Percentiles rank a stretch among this genome's conserved stretches.
phyloP scores from a whole-genome alignment of 2,329 filamentous ascomycete species.

The Fusarium temperatum region DNA sequence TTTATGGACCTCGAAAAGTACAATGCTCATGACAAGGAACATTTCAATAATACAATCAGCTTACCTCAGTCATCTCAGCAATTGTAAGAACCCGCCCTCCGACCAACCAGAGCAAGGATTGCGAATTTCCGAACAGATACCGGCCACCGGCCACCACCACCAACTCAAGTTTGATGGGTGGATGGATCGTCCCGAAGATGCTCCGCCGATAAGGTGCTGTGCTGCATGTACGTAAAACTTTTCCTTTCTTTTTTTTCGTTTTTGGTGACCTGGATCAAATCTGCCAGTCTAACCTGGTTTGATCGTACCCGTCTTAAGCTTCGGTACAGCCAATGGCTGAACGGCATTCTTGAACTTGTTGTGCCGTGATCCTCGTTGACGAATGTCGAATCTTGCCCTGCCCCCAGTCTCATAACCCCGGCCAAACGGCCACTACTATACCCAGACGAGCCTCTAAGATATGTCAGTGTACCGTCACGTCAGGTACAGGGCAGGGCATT shows the following conservation, averaged over 20 bases:
- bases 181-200: slow-evolving; percentile 39
- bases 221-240: slow-evolving; percentile 31
- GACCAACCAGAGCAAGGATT: slow-evolving; percentile 7
- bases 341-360: slow-evolving; percentile 21
- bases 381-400: slow-evolving; percentile 29
- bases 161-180: not conserved
- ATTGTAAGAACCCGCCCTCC: not conserved
- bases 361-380: slow-evolving; percentile 25
- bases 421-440: slow-evolving; percentile 38
- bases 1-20: slow-evolving; percentile 11
- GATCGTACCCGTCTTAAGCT: slow-evolving; percentile 21
- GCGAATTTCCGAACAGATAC: slow-evolving; percentile 30
- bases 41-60: not conserved
- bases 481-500: slow-evolving; percentile 30
- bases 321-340: slow-evolving; percentile 20
- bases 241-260: slow-evolving; percentile 19
- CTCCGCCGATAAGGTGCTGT: slow-evolving; percentile 39
- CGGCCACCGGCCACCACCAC: slow-evolving; percentile 7
- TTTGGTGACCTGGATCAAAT: slow-evolving; percentile 13
- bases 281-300: slow-evolving; percentile 11
- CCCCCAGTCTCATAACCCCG: slow-evolving; percentile 18
- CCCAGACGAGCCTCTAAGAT: slow-evolving; percentile 29
- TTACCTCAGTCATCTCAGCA: slow-evolving; percentile 9
- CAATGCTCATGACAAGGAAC: not conserved
- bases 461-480: slow-evolving; percentile 26